Evolutionary conservation across 495 filamentous ascomycete genomes (phyloP).

Genomic region (Xylaria castorea): DNA sequence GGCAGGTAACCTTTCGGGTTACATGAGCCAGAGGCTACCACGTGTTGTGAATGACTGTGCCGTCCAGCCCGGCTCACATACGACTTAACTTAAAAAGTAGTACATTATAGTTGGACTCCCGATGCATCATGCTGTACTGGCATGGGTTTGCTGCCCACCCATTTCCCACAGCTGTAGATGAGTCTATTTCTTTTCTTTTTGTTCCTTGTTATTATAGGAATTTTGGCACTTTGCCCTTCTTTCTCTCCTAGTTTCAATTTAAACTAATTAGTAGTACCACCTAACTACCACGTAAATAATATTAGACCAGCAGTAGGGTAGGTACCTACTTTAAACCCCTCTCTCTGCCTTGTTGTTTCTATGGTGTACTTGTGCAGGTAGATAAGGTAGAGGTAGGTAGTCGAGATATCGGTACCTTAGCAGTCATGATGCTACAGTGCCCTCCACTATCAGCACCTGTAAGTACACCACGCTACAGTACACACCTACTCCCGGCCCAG

Average conservation of each 20-base stretch:
- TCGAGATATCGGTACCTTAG: too few relatives aligned
- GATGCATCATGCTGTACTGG: not conserved
- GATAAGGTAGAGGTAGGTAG: too few relatives aligned
- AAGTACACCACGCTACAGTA: not conserved
- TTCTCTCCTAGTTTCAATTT: not conserved
- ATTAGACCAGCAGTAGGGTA: not conserved
- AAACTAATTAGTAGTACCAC: not conserved
- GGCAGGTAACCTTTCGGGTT: slow-evolving; percentile 1
- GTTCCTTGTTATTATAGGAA: not conserved
- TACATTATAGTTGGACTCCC: not conserved
- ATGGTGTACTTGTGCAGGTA: not conserved
- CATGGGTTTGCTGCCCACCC: not conserved
- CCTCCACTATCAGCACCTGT: too few relatives aligned
- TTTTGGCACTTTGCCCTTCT: not conserved
- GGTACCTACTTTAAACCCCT: not conserved
- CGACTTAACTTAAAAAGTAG: not conserved
- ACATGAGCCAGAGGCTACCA: slow-evolving; percentile 18
- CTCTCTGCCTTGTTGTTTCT: not conserved
- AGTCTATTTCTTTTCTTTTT: not conserved
- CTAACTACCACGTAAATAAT: not conserved
- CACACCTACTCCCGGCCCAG: not conserved
- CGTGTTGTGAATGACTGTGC: slow-evolving; percentile 24
- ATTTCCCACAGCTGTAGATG: slow-evolving; percentile 6
- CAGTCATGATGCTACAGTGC: too few relatives aligned
- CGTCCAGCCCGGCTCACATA: slow-evolving; percentile 11